phyloP scores from a whole-genome alignment of 139 green algal species.

The Deuterostichococcus epilithicus region DNA sequence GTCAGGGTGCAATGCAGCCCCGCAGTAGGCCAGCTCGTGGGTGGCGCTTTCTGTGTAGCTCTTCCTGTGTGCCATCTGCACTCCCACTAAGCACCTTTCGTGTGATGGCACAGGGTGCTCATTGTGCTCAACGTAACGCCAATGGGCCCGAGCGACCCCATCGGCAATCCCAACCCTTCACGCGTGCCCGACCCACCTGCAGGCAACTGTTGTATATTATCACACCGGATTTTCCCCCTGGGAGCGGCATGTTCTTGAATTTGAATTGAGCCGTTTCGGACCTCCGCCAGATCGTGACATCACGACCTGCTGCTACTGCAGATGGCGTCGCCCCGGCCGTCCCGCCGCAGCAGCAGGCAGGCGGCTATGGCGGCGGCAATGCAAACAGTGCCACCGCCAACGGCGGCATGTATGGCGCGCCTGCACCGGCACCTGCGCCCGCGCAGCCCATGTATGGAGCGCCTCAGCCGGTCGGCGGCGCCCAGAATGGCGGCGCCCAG shows the following conservation, averaged over 20 bases:
- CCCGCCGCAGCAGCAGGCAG: conserved; percentile 3
- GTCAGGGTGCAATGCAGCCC: too few relatives aligned
- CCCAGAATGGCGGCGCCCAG: not conserved
- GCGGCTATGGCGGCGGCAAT: conserved; percentile 10
- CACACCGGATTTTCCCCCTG: not conserved
- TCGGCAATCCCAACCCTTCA: conserved; percentile 1
- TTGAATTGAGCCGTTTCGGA: too few relatives aligned
- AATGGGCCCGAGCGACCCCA: conserved; percentile 4
- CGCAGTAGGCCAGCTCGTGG: too few relatives aligned
- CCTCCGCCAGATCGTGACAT: too few relatives aligned
- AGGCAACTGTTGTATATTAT: not conserved
- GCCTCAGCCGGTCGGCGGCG: conserved; percentile 4
- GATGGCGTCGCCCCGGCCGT: too few relatives aligned
- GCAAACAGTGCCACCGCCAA: conserved; percentile 4
- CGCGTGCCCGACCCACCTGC: conserved; percentile 4
- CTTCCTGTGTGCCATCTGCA: not conserved
- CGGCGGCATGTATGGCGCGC: conserved; percentile 13
- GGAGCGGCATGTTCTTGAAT: too few relatives aligned
- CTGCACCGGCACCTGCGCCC: too few relatives aligned
- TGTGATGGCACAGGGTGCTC: conserved; percentile 46
- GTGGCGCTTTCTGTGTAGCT: not conserved
- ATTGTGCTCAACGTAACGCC: conserved; percentile 49
- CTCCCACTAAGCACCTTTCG: not conserved
- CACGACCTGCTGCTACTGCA: too few relatives aligned
- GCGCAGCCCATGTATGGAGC: not conserved